Evolutionary conservation across 73 alveolate species (phyloP), one percentile per base, ranked within the genome.

Genomic region (Tetrahymena borealis): DNA sequence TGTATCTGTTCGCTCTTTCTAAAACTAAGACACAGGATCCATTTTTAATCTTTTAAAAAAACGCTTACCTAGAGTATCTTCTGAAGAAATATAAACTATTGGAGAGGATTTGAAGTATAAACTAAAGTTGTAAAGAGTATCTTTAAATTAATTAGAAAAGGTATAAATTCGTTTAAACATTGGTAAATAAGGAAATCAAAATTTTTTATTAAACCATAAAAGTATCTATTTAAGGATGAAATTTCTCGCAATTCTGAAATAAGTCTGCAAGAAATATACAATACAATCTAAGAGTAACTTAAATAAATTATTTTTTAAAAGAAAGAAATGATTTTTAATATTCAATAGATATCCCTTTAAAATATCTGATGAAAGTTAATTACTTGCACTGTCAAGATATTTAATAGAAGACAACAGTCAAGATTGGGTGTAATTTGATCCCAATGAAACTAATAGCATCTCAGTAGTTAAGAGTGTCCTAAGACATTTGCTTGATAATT

Each of bases 391-490:
- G 11, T 60, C 94, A 13, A 60, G 94, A 60, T 91, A 91, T 60
- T 38, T 91, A 33, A 90, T 91, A 1, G 94, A 91, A 60, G 94
- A 91, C 33, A 91, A 91, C 33, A 33, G 85, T 1, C 28, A 91
- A 91, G 94, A 91, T 60, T 91, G 90, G 39, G 91, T 91, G 8
- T 31, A 31, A 1, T 40, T 40, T 91, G 90, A 90, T 43, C 78
- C 90, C 7, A 91, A 60, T 77, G 16, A 43, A 77, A 36, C 91
- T 15, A 91, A 91, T 41, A 40, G 40, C 11, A 60, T 91, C 11
- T 60, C 94, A 7, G 90, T 91, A 18, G 90, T 91, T 13, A 91
- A 91, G 38, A 91, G 94, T 35, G 94, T 91, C 8, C 18, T 91
- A 33, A 91, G 90, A 60, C 90, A 91, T 15, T 32, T 91, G 16